phyloP scores from a whole-genome alignment of 164 flowering plant species.

The Magnolia officinalis region DNA sequence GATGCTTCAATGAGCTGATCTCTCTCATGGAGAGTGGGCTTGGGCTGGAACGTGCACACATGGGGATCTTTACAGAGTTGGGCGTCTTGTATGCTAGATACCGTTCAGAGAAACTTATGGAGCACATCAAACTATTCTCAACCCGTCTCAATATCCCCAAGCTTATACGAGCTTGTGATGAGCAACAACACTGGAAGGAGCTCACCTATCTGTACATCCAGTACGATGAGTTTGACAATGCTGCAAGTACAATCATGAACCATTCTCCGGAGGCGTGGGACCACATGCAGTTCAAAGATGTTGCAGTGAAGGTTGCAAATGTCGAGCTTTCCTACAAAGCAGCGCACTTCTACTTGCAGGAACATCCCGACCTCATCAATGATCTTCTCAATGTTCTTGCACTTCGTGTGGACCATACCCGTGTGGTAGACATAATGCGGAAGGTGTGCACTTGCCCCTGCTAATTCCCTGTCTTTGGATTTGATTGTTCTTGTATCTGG shows the following conservation, averaged over 20 bases:
- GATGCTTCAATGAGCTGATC: constrained; percentile 88
- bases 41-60: constrained; percentile 98
- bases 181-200: constrained; percentile 98
- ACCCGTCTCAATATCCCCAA: constrained; percentile 95
- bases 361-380: constrained; percentile 94
- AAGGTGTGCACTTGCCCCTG: constrained; percentile 48
- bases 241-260: constrained; percentile 95
- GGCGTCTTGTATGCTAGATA: constrained; percentile 98
- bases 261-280: constrained; percentile 99
- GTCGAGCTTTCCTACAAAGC: constrained; percentile 98
- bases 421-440: constrained; percentile 97
- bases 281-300: constrained; percentile 99
- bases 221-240: constrained; percentile 99
- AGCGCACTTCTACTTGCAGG: constrained; percentile 96
- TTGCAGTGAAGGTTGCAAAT: constrained; percentile 89
- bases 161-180: constrained; percentile 96
- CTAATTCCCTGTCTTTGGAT: background rate
- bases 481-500: background rate
- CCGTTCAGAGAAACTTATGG: constrained; percentile 97
- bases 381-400: constrained; percentile 95
- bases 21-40: constrained; percentile 98
- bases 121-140: constrained; percentile 91
- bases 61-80: constrained; percentile 98
- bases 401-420: constrained; percentile 89
- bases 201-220: constrained; percentile 93